These are phyloP conservation scores for Trichoderma reesei DNA, from an alignment of 495 filamentous ascomycete genomes.

Conservation along the genomic window DNA sequence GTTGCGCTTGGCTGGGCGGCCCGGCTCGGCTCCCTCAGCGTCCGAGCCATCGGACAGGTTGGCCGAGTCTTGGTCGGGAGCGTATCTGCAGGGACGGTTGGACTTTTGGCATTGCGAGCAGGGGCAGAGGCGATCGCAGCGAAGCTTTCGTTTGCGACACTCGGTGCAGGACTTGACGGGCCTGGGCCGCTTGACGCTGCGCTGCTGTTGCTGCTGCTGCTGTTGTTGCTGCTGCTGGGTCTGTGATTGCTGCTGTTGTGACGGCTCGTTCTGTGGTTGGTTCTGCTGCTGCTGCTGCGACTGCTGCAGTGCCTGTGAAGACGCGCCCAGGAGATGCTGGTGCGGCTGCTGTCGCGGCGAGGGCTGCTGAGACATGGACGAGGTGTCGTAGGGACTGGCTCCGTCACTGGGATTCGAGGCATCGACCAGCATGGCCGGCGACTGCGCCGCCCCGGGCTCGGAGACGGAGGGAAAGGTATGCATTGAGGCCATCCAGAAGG, in stretches of 20 bases:
- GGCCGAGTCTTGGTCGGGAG: constrained; percentile 23
- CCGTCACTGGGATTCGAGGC: not conserved
- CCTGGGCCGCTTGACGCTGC: constrained; percentile 32
- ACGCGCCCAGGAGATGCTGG: not conserved
- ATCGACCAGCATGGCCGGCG: not conserved
- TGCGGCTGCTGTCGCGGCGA: constrained; percentile 2
- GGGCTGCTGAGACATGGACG: not conserved
- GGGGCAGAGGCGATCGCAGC: constrained; percentile 46
- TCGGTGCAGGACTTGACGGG: constrained; percentile 34
- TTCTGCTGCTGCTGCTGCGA: constrained; percentile 7
- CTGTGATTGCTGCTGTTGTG: no score
- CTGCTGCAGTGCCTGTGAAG: not conserved
- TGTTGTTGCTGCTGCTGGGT: not conserved
- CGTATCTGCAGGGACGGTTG: constrained; percentile 27
- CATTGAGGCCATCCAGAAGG: constrained; percentile 7
- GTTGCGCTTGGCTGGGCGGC: constrained; percentile 23
- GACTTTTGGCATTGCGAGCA: constrained; percentile 50
- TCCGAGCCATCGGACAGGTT: constrained; percentile 28
- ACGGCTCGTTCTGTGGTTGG: no score
- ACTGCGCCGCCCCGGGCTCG: not conserved
- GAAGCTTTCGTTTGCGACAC: constrained; percentile 49
- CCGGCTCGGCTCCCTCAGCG: constrained; percentile 19
- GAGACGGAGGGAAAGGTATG: constrained; percentile 1
- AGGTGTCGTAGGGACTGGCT: constrained; percentile 6
- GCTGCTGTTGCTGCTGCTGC: not conserved